phyloP scores from a whole-genome alignment of 306 rosid genomes.

The Gillenia trifoliata region DNA sequence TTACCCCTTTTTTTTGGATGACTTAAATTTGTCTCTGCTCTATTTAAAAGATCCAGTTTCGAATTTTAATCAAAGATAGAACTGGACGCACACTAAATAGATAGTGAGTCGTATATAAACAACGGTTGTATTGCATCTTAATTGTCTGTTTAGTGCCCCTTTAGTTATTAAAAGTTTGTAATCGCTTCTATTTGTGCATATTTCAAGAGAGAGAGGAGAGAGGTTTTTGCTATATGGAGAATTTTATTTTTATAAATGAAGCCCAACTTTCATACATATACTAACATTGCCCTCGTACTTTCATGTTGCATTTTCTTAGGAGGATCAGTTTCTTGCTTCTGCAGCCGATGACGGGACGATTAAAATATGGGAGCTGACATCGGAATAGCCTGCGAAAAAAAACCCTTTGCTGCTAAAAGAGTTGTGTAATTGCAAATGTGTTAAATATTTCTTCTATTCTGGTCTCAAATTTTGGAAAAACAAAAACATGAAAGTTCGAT shows the following conservation, averaged over 20 bases:
- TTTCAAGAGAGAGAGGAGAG: background rate
- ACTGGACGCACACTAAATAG: too few relatives aligned
- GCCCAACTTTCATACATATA: background rate
- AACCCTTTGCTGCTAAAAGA: conserved; percentile 11
- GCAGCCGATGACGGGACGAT: conserved; percentile 84
- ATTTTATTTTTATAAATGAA: background rate
- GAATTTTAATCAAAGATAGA: too few relatives aligned
- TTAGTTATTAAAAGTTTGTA: too few relatives aligned
- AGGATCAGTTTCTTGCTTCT: conserved; percentile 70
- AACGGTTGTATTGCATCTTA: too few relatives aligned
- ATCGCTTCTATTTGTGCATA: background rate
- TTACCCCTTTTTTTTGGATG: background rate
- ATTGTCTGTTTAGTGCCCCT: too few relatives aligned
- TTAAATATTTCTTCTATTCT: conserved; percentile 10
- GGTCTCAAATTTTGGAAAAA: conserved; percentile 5
- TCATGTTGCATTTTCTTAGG: conserved; percentile 37
- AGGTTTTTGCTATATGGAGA: background rate
- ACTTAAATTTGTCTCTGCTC: background rate
- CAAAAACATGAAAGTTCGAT: background rate
- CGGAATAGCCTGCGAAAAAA: conserved; percentile 27
- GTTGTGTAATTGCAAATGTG: conserved; percentile 24
- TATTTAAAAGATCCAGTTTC: background rate
- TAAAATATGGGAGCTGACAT: conserved; percentile 81
- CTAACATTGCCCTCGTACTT: background rate
- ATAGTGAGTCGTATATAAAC: too few relatives aligned